Evolutionary conservation across 768 basidiomycete genomes (phyloP).

Genomic region (Lyophyllum shimeji): DNA sequence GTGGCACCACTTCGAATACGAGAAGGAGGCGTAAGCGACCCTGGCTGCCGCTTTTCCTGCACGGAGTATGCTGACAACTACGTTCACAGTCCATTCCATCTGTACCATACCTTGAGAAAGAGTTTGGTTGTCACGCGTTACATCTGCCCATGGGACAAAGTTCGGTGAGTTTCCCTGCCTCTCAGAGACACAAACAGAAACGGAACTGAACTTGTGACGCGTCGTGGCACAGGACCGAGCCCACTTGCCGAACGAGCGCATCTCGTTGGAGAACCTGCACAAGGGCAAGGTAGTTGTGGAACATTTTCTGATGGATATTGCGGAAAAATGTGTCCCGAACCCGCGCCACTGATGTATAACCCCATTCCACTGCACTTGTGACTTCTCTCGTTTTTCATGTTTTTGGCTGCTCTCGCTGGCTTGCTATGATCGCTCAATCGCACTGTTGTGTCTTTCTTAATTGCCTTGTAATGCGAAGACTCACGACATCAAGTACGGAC

Average conservation of each 20-base stretch:
- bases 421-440: neutral
- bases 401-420: neutral
- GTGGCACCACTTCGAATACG: slow-evolving; percentile 82
- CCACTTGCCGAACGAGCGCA: slow-evolving; percentile 91
- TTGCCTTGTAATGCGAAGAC: no score
- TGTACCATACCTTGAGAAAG: slow-evolving; percentile 90
- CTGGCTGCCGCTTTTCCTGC: neutral
- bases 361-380: no score
- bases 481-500: no score
- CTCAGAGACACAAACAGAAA: neutral
- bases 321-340: slow-evolving; percentile 23
- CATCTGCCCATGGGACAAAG: slow-evolving; percentile 96
- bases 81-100: slow-evolving; percentile 82
- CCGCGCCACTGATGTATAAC: neutral
- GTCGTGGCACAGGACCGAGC: slow-evolving; percentile 70
- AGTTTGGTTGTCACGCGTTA: slow-evolving; percentile 84
- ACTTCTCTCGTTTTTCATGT: neutral
- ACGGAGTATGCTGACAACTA: slow-evolving; percentile 5
- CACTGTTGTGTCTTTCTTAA: neutral
- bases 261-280: slow-evolving; percentile 78
- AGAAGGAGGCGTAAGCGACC: slow-evolving; percentile 80
- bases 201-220: neutral
- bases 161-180: slow-evolving; percentile 50
- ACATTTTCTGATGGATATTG: slow-evolving; percentile 63
- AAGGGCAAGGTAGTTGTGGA: slow-evolving; percentile 78